Evolutionary conservation across 257 asterid species (phyloP).

Genomic region (Phtheirospermum japonicum): DNA sequence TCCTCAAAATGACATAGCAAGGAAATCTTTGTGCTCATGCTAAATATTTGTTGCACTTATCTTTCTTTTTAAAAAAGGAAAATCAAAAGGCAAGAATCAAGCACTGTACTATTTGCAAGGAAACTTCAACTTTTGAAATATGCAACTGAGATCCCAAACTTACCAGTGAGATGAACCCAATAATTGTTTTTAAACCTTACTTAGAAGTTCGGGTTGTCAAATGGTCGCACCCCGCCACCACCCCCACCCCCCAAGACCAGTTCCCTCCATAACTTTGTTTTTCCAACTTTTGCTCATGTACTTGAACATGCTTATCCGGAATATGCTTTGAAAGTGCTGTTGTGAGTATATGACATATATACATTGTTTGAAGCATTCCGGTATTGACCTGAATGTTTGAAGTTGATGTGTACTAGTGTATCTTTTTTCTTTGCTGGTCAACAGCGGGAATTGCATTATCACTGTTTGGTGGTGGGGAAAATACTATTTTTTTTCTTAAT

Average conservation of each 20-base stretch:
- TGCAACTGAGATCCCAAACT: too few species aligned
- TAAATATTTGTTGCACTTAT: slow-evolving; percentile 25
- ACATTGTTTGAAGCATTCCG: slow-evolving; percentile 16
- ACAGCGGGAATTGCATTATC: slow-evolving; percentile 85
- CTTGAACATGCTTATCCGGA: slow-evolving; percentile 9
- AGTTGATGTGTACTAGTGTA: slow-evolving; percentile 19
- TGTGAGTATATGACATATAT: slow-evolving; percentile 19
- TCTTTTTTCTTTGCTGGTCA: slow-evolving; percentile 28
- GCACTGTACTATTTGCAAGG: slow-evolving; percentile 63
- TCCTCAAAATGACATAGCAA: too few species aligned
- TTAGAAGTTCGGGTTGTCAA: too few species aligned
- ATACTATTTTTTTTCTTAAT: background rate
- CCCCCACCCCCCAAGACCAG: too few species aligned
- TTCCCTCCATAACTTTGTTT: background rate
- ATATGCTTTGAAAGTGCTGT: too few species aligned
- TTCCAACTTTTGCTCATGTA: too few species aligned
- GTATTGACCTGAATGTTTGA: slow-evolving; percentile 19
- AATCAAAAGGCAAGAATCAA: slow-evolving; percentile 80
- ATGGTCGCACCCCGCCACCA: too few species aligned
- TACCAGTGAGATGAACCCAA: too few species aligned
- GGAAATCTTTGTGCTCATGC: too few species aligned
- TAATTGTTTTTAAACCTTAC: too few species aligned
- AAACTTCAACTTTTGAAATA: too few species aligned
- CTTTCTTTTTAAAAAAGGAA: too few species aligned
- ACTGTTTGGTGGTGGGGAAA: slow-evolving; percentile 92